Base-by-base conservation (phyloP, 305 asterid species). In the Fraxinus xanthoxyloides region DNA sequence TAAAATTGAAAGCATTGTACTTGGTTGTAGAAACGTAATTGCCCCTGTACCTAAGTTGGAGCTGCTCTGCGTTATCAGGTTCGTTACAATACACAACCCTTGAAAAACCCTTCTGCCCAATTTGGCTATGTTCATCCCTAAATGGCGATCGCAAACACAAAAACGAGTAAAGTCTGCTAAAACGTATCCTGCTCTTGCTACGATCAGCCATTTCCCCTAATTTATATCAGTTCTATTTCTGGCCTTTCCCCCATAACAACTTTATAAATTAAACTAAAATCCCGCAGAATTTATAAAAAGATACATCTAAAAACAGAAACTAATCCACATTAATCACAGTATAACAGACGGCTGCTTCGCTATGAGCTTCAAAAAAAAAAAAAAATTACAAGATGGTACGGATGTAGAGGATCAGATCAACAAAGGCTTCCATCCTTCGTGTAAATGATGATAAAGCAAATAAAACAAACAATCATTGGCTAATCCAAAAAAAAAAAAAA, bases 21-120 rank as follows among this genome's bases (percentile, higher is more conserved):
- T 96, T 96, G 1, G 99, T 96, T n/a, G 98, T 96, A 51, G 97
- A 94, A 34, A 96, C 99, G 75, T 96, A 91, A 85, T 96, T 96
- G 73, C 89, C 84, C 85, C 91, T 74, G 77, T 94, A 94, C 82
- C 87, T 87, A 7, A 85, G 89, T 88, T 81, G 83, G 34, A 90
- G 36, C 89, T 90, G 95, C 74, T 93, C 98, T 4, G 80, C 83
- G 28, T 79, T 87, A 84, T 93, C 98, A 23, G 99, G 95, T 46
- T 94, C 97, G 82, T 94, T 94, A 84, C 98, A 93, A 79, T 90
- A 85, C 81, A 96, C 98, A 48, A 91, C 86, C 82, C 98, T 89
- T 7, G 99, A 93, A 81, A 86, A 96, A 43, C 98, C 99, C 87
- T 90, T 88, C 83, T 86, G 92, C 87, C 99, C 99, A 87, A 96